Evolutionary conservation across 106 monocot species (phyloP), one percentile per base, ranked within the genome.

Genomic region (Agapanthus africanus): DNA sequence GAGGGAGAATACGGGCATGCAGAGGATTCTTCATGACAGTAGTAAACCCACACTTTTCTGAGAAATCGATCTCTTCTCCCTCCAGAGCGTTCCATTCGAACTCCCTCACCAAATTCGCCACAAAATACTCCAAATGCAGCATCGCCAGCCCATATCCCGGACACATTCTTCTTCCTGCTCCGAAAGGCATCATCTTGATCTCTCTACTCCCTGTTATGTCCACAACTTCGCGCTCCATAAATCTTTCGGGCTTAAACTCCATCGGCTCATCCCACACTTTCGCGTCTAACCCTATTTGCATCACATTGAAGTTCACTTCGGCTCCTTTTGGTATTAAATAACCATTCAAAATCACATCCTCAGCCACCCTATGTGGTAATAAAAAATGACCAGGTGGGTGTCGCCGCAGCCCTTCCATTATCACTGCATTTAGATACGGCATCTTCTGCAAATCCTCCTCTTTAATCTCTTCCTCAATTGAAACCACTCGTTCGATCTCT

Each of bases 181-280:
- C 66, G 31, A 80, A 80, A 18, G 74, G 75, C 75, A 80, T 80
- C 80, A 80, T 80, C 70, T 71, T 80, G 22, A 75, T 75, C 65
- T 75, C 70, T 15, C 59, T 44, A n/a, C 36, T 71, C 6, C 54
- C 75, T 0, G 65, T 71, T 6, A n/a, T n/a, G n/a, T n/a, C n/a
- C n/a, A n/a, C n/a, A 61, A 34, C 78, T 14, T 78, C 85, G 11
- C 74, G 71, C 25, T 30, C 51, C 21, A 78, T 14, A 46, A 85
- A 85, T 71, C 80, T 71, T 67, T 84, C 80, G 11, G 80, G 84
- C 61, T 38, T 70, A 70, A 80, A 84, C 49, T 74, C 80, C 72
- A 70, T 73, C 27, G 80, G 80, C 26, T 74, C 70, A 33, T 66
- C 44, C 84, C 80, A 84, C 30, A 71, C 71, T 78, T 44, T 38